A percentile compares a stretch with the other conserved stretches of the same genome.
Evolutionary conservation across 192 early-diverging fungal species (phyloP).

Genomic region (Martensiomyces pterosporus): DNA sequence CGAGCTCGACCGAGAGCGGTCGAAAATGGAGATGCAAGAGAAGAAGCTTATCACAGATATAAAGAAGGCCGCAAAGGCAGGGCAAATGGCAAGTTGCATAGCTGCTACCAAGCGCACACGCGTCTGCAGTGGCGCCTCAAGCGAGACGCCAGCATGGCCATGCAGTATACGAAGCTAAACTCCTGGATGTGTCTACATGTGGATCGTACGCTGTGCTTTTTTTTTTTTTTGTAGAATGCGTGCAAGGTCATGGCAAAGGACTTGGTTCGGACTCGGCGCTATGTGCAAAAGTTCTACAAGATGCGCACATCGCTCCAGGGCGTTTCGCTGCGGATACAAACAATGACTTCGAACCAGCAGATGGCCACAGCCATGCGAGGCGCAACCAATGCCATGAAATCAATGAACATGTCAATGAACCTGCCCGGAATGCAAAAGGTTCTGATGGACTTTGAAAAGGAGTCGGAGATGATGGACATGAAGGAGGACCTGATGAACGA

Average conservation of each 20-base stretch:
- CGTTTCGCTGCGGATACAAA: conserved; percentile 71
- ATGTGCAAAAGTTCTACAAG: conserved; percentile 94
- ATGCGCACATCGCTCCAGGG: conserved; percentile 95
- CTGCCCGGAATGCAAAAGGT: conserved; percentile 90
- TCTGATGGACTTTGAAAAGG: conserved; percentile 96
- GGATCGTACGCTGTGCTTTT: too few relatives aligned
- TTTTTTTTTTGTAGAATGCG: conserved; percentile 47
- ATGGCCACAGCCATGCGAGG: conserved; percentile 95
- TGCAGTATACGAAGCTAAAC: too few relatives aligned
- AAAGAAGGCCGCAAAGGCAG: conserved; percentile 84
- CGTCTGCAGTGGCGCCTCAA: too few relatives aligned
- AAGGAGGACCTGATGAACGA: conserved; percentile 99
- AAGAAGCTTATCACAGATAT: conserved; percentile 95
- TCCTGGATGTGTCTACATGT: too few relatives aligned
- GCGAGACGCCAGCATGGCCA: too few relatives aligned
- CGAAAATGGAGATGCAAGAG: conserved; percentile 88
- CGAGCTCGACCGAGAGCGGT: conserved; percentile 85
- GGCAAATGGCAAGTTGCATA: conserved; percentile 88
- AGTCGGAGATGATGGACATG: conserved; percentile 97
- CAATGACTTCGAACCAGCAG: conserved; percentile 88
- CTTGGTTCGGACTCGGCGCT: conserved; percentile 87
- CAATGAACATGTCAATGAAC: conserved; percentile 95
- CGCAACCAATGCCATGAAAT: conserved; percentile 90
- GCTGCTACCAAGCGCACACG: too few relatives aligned
- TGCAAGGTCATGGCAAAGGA: conserved; percentile 98